A percentile compares a stretch with the other conserved stretches of the same genome.
These are phyloP conservation scores for Acanthamoeba comandoni DNA, from an alignment of 208 protist genomes.

Conservation along the genomic window DNA sequence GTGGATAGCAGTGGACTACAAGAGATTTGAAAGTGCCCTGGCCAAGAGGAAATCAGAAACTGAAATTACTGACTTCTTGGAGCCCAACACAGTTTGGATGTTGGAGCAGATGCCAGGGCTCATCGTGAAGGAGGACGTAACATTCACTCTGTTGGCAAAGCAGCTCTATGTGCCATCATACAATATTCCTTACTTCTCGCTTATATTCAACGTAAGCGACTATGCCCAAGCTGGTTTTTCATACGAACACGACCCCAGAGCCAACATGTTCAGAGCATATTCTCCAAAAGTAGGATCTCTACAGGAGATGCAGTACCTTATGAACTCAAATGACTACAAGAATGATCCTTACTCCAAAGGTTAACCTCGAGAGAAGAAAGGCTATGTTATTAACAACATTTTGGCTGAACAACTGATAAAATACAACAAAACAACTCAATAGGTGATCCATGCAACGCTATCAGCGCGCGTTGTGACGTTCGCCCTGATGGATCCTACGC, in stretches of 20 bases:
- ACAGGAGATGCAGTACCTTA: constrained; percentile 62
- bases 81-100: constrained; percentile 78
- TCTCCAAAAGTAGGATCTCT: constrained; percentile 55
- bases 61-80: too few species aligned
- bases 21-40: constrained; percentile 72
- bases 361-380: too few species aligned
- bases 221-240: constrained; percentile 61
- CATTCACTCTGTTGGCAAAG: constrained; percentile 74
- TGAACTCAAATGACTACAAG: constrained; percentile 80
- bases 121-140: constrained; percentile 66
- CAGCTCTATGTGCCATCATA: constrained; percentile 80
- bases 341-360: constrained; percentile 76
- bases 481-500: constrained; percentile 12
- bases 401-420: too few species aligned
- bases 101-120: constrained; percentile 83
- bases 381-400: too few species aligned
- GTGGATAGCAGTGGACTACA: constrained; percentile 84
- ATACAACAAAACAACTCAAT: too few species aligned
- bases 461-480: constrained; percentile 77
- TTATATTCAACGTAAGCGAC: constrained; percentile 77
- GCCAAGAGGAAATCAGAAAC: too few species aligned
- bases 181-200: constrained; percentile 83
- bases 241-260: constrained; percentile 58
- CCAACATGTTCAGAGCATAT: constrained; percentile 84
- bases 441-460: constrained; percentile 78